Evolutionary conservation across 2,329 filamentous ascomycete species (phyloP).

Genomic region (Penicillium aurantiogriseum): DNA sequence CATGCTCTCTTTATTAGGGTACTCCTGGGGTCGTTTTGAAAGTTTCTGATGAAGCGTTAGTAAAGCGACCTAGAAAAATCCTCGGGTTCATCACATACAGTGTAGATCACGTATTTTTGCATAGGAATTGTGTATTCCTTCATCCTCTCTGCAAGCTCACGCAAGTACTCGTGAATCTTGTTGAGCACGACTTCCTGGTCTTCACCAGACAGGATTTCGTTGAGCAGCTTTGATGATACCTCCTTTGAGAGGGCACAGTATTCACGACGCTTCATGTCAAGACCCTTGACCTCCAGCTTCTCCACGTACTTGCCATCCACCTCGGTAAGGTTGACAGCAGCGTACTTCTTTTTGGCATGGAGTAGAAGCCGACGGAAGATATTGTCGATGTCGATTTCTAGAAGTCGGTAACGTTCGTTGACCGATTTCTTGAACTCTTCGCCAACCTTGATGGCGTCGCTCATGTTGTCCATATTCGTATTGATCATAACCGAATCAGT

Average conservation of each 20-base stretch:
- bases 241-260: conserved; percentile 96
- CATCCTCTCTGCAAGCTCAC: conserved; percentile 83
- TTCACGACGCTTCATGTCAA: conserved; percentile 96
- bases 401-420: conserved; percentile 85
- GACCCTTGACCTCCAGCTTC: conserved; percentile 95
- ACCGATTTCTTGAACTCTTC: conserved; percentile 93
- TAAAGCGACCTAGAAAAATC: background rate
- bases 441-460: conserved; percentile 85
- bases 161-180: conserved; percentile 89
- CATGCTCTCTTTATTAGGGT: conserved; percentile 92
- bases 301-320: conserved; percentile 86
- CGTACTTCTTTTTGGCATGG: conserved; percentile 99
- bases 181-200: conserved; percentile 84
- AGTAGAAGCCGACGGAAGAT: conserved; percentile 89
- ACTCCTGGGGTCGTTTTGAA: conserved; percentile 88
- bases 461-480: conserved; percentile 90
- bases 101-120: conserved; percentile 95
- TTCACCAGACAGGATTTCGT: conserved; percentile 90
- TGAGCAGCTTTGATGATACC: conserved; percentile 83
- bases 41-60: conserved; percentile 61
- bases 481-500: conserved; percentile 99
- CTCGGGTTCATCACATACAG: conserved; percentile 45
- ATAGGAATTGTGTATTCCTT: conserved; percentile 70
- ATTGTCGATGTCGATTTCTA: conserved; percentile 98
- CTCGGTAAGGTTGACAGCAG: conserved; percentile 89